Evolutionary conservation across 306 rosid species (phyloP), one percentile per base, ranked within the genome.

Genomic region (Vigna unguiculata): DNA sequence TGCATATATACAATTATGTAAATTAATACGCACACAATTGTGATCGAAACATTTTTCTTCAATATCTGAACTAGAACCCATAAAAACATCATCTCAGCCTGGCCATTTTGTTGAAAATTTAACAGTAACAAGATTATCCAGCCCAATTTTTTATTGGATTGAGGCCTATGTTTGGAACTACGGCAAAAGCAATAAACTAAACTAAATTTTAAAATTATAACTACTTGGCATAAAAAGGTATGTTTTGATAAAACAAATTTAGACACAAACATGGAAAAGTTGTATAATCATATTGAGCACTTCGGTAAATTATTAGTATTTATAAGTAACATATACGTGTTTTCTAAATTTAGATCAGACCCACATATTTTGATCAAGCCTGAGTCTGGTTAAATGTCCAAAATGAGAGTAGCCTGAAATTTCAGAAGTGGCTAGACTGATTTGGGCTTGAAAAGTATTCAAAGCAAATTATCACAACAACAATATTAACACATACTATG

Each of bases 1-100:
- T 91, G 45, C 85, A 66, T 65, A 66, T 65, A 67, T 30, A 74
- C 30, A 74, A 21, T 63, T 32, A 30, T 71, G 60, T 41, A 3
- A 36, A 48, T 8, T 38, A 38, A 40, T 9, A 40, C 3, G 9
- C 45, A 40, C 45, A 9, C 6, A 70, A 21, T 17, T 11, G n/a
- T 30, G 6, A 38, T 34, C 7, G 17, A 13, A 58, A 32, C 3
- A n/a, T 30, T 58, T 36, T 30, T 24, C 16, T 45, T 69, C 65
- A 69, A 78, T 68, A 21, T 34, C 36, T 53, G 69, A 76, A 38
- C 15, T 21, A 62, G 11, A 49, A 30, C 11, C 32, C 47, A 9
- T 69, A n/a, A 45, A 28, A 28, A 54, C 15, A 22, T 21, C 10
- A 68, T 16, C 30, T 30, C 30, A 5, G 61, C n/a, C 46, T 47